A percentile compares a stretch with the other conserved stretches of the same genome.
phyloP scores from a whole-genome alignment of 805 yeast genomes.

The Teunomyces aglyptinius region DNA sequence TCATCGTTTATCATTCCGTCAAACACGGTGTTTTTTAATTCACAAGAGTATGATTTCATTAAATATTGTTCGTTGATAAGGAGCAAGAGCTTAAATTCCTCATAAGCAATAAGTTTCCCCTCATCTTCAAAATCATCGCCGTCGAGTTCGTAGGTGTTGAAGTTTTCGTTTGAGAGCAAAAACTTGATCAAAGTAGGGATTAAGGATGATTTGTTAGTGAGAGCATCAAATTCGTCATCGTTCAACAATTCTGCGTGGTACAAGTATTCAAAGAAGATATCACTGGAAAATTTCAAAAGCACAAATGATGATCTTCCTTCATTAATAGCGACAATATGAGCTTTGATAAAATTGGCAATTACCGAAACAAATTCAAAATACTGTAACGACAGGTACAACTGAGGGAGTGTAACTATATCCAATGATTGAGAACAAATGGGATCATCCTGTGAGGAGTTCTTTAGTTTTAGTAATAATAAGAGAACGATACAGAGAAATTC shows the following conservation, averaged over 20 bases:
- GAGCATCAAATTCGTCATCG: slow-evolving; percentile 31
- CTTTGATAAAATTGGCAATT: slow-evolving; percentile 28
- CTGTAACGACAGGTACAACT: slow-evolving; percentile 40
- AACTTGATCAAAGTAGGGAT: slow-evolving; percentile 29
- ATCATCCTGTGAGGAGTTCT: slow-evolving; percentile 18
- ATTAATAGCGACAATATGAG: slow-evolving; percentile 22
- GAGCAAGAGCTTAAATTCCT: slow-evolving; percentile 67
- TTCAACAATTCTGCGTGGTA: slow-evolving; percentile 33
- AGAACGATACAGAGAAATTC: slow-evolving; percentile 36
- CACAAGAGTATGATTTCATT: slow-evolving; percentile 48
- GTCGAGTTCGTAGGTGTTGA: slow-evolving; percentile 31
- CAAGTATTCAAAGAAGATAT: slow-evolving; percentile 41
- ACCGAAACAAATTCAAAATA: slow-evolving; percentile 57
- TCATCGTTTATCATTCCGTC: slow-evolving; percentile 44
- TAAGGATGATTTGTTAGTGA: slow-evolving; percentile 26
- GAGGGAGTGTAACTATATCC: slow-evolving; percentile 14
- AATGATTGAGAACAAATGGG: slow-evolving; percentile 11
- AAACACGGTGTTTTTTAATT: slow-evolving; percentile 50
- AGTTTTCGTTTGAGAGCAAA: slow-evolving; percentile 32
- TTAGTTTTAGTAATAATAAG: slow-evolving; percentile 32
- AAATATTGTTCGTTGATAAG: slow-evolving; percentile 86
- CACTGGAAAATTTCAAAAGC: slow-evolving; percentile 37
- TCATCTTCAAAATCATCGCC: slow-evolving; percentile 49
- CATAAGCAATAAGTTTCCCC: slow-evolving; percentile 51
- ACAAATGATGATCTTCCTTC: slow-evolving; percentile 26